A percentile compares a stretch with the other conserved stretches of the same genome.
These are phyloP conservation scores for Psilocybe cubensis DNA, from an alignment of 768 basidiomycete species.

Conservation along the genomic window DNA sequence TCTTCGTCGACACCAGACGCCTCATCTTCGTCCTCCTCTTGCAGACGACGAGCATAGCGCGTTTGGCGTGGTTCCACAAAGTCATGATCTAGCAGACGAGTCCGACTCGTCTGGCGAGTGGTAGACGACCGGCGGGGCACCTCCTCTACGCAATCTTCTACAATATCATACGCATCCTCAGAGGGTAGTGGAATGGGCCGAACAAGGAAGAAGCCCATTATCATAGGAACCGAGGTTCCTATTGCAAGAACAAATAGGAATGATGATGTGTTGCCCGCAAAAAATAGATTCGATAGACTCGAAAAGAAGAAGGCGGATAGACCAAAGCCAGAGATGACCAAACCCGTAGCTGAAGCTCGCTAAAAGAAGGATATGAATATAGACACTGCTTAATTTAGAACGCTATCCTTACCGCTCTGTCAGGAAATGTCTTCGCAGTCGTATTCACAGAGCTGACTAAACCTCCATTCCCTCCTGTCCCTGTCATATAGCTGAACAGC, in stretches of 20 bases:
- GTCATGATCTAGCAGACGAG: conserved; percentile 26
- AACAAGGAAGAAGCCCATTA: conserved; percentile 76
- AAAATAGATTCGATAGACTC: conserved; percentile 68
- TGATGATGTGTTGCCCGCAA: conserved; percentile 76
- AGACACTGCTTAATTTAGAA: not conserved
- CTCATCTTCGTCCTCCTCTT: not conserved
- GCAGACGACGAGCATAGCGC: conserved; percentile 15
- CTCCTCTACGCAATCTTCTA: conserved; percentile 21
- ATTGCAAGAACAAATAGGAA: conserved; percentile 77
- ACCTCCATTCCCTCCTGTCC: conserved; percentile 77
- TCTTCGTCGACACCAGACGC: conserved; percentile 2
- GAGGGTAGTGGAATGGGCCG: conserved; percentile 66
- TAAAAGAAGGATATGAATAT: conserved; percentile 29
- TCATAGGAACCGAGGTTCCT: conserved; percentile 80
- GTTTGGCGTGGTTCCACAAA: conserved; percentile 20
- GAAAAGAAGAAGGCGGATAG: conserved; percentile 93
- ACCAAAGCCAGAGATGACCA: conserved; percentile 88
- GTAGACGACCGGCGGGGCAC: conserved; percentile 15
- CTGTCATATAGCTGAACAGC: conserved; percentile 71
- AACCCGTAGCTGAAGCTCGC: conserved; percentile 76
- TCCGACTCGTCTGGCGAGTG: conserved; percentile 16
- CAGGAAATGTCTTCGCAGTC: conserved; percentile 83
- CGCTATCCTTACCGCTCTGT: conserved; percentile 56
- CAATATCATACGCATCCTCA: conserved; percentile 26
- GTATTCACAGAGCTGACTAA: conserved; percentile 74